Evolutionary conservation across 345 rosid genomes (phyloP), one percentile per base, ranked within the genome.

Genomic region (Syzygium aqueum): DNA sequence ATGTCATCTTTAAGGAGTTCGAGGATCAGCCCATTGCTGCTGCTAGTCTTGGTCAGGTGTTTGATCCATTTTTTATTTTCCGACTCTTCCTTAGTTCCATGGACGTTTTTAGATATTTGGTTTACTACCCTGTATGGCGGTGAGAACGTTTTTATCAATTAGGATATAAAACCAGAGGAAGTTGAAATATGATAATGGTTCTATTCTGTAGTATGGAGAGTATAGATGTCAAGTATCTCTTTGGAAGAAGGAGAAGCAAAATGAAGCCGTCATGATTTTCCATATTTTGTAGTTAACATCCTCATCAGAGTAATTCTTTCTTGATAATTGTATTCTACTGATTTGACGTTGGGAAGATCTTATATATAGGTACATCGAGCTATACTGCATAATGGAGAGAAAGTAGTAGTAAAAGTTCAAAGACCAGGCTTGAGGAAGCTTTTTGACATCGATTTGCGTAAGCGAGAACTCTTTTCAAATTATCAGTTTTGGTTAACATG

Each of bases 11-110:
- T 87, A 95, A 91, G 93, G 97, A 92, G 88, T 95, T 97, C 88
- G 99, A 97, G 92, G 98, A 97, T 78, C 94, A 80, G 88, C 98
- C 99, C n/a, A 93, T 97, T 86, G 99, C 99, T 87, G 99, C 99
- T 59, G 99, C 99, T 92, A 97, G 98, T 90, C 99, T 97, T 94
- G 99, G 99, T 89, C 99, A 97, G 97, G 99, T 97, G 92, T 90
- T 93, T 91, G 91, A 90, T 88, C 91, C 86, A 86, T 85, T 88
- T 59, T 27, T 27, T 30, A 80, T 84, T 78, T 86, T 7, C 57
- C 56, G 30, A 86, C 63, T 84, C 87, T 78, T 53, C 40, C 73
- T 40, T 77, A 6, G 85, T 51, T 84, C 33, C 65, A 86, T 65
- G 65, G 52, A 13, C 53, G 59, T 77, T 84, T 61, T 87, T 84